Base-by-base conservation (phyloP, 345 rosid genomes). In the Gynandropsis gynandra region DNA sequence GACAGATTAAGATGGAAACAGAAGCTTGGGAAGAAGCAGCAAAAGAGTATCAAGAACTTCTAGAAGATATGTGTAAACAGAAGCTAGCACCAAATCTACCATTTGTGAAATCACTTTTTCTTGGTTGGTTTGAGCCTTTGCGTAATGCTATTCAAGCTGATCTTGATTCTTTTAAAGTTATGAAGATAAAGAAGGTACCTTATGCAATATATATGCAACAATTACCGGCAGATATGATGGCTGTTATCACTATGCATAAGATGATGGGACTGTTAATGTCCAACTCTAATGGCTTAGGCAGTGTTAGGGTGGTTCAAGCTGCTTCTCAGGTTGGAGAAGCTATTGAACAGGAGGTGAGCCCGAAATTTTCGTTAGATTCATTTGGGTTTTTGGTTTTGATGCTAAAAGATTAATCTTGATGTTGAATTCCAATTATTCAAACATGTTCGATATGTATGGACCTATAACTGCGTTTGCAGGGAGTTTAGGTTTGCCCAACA, bases 61-160 rank as follows among this genome's bases (percentile, higher is more conserved):
- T 92, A n/a, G 36, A 32, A 34, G 95, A 87, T 54, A 92, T 92
- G 95, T 92, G 98, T 37, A 78, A 81, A 78, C 93, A 92, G 65
- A 87, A 87, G 74, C 84, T 92, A 33, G 97, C 98, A 12, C 98
- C 98, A 0, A 92, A 85, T 65, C 66, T 92, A 65, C 98, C 98
- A 51, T 85, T 75, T 51, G 60, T 87, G 12, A 92, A 92, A 75
- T 73, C 97, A 10, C 61, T 87, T 53, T 85, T 92, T 64, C 84
- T 87, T 1, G 97, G 95, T 9, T 92, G 98, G 98, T 92, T 92
- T 36, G 95, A 85, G 77, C 98, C 97, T 52, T 29, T 92, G 56
- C 75, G 78, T 47, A 72, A 87, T 63, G 82, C 95, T 8, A 92
- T 92, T 69, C 71, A 59, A 14, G 72, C 78, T 3, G 98, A 92